phyloP scores from a whole-genome alignment of 1,139 yeast species.

The Pichia sorboxylosa region DNA sequence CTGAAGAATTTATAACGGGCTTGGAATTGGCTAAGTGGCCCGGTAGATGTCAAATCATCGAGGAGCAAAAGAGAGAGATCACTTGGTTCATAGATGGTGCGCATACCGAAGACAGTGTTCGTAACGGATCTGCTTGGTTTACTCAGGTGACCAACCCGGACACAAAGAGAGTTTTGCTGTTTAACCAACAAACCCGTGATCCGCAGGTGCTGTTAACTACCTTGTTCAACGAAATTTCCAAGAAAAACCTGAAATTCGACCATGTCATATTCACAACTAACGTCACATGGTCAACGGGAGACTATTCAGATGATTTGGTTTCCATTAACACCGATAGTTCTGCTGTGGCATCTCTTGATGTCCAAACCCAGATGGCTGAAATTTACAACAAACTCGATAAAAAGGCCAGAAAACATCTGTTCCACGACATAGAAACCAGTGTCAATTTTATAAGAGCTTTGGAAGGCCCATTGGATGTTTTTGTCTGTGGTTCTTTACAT shows the following conservation, averaged over 20 bases:
- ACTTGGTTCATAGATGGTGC: conserved; percentile 93
- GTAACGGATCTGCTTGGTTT: conserved; percentile 77
- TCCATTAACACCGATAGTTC: conserved; percentile 75
- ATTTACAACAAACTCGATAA: conserved; percentile 54
- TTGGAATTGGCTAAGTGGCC: conserved; percentile 72
- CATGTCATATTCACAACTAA: conserved; percentile 83
- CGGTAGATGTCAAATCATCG: conserved; percentile 79
- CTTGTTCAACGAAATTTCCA: conserved; percentile 34
- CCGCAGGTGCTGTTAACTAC: conserved; percentile 52
- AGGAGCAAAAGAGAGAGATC: conserved; percentile 30
- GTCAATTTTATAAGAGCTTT: conserved; percentile 40
- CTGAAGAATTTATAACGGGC: conserved; percentile 51
- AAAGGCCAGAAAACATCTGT: conserved; percentile 37
- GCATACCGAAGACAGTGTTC: conserved; percentile 80
- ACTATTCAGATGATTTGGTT: conserved; percentile 70
- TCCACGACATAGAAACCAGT: conserved; percentile 68
- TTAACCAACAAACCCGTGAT: conserved; percentile 92
- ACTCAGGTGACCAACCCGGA: conserved; percentile 24
- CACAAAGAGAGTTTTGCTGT: conserved; percentile 41
- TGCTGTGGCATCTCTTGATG: conserved; percentile 61
- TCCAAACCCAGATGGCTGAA: conserved; percentile 67
- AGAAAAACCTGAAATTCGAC: conserved; percentile 37
- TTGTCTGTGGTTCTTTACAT: conserved; percentile 90
- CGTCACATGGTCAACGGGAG: conserved; percentile 79
- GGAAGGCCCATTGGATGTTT: conserved; percentile 50